Evolutionary conservation across 1,284 basidiomycete species (phyloP), one percentile per base, ranked within the genome.

Genomic region (Wallemia mellicola): DNA sequence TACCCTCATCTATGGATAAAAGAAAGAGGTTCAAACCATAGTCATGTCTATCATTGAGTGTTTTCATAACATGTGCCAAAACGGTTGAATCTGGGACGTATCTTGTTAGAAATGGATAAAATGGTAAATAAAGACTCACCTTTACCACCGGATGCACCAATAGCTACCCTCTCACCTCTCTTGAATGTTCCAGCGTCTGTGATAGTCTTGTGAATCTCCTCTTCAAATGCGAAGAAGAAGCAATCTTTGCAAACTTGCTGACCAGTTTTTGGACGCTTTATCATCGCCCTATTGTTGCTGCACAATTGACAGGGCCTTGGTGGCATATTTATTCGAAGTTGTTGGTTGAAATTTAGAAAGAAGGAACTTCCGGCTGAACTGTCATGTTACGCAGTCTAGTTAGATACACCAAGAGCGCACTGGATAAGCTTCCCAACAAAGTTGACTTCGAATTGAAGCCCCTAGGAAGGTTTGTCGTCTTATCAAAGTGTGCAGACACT

Each of bases 71-170:
- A 75, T 95, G 82, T 11, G 94, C 92, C 27, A 99, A 77, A 1
- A 99, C 92, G 1, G 92, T 99, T 14, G 92, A 98, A 70, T 99
- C 92, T 94, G n/a, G 24, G n/a, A 24, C 54, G 28, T n/a, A n/a
- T n/a, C n/a, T 5, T 27, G n/a, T 14, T 26, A 25, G 11, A 17
- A 57, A 27, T 3, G 54, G 25, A 48, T 28, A 59, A 64, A 59
- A 22, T 26, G 11, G n/a, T 28, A 60, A 58, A 15, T 24, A 1
- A n/a, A 2, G n/a, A 66, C 71, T 58, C 59, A 86, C 89, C 89
- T 77, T 99, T 99, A 55, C 92, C 94, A 60, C 92, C 92, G 59
- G 88, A 94, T 59, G 94, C 92, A 56, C 92, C 92, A 62, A 99
- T 98, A 25, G 92, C 94, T 32, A 99, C 89, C 62, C 79, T 76